Base-by-base conservation (phyloP, 108 stramenopile species). In the Cylindrotheca closterium region DNA sequence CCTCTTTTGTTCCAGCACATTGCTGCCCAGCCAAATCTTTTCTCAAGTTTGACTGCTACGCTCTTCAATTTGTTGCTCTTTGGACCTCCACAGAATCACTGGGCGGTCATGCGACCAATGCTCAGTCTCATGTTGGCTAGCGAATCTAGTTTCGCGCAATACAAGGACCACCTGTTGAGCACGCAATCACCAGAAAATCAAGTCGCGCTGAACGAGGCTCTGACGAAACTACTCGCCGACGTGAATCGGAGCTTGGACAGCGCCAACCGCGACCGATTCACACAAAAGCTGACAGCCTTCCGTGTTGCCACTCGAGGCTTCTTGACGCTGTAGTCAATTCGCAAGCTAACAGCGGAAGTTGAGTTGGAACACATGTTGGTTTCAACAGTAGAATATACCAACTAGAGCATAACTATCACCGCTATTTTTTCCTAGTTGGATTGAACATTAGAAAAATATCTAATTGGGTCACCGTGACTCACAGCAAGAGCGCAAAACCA, bases 71-170 rank as follows among this genome's bases (percentile, higher is more conserved):
- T 96, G 34, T 75, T 99, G 33, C 76, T 98, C 7, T 99, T 98
- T 72, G 96, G 95, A 29, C 82, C 92, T 24, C 91, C 95, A 37
- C 87, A 88, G 57, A 97, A 96, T 68, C 98, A 98, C 65, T 99
- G 97, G 97, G 95, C 98, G 31, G 89, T 99, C 22, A 96, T 97
- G 78, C 80, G 96, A 28, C 98, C 98, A 5, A 95, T 99, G 93
- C 85, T 99, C n/a, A 91, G 89, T 79, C 82, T 98, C 23, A 89
- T 98, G 89, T 71, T 99, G 25, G 96, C 96, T 19, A 92, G 86
- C 46, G 97, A 97, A 75, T 75, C 85, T 27, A 92, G 89, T 46
- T 99, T 94, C 68, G 79, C 81, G 22, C 73, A 79, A 7, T 98
- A 96, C 93, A 95, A 95, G 82, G 87, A 93, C 49, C 86, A 96